Evolutionary conservation across 306 rosid species (phyloP), one percentile per base, ranked within the genome.

Genomic region (Fagus sylvatica): DNA sequence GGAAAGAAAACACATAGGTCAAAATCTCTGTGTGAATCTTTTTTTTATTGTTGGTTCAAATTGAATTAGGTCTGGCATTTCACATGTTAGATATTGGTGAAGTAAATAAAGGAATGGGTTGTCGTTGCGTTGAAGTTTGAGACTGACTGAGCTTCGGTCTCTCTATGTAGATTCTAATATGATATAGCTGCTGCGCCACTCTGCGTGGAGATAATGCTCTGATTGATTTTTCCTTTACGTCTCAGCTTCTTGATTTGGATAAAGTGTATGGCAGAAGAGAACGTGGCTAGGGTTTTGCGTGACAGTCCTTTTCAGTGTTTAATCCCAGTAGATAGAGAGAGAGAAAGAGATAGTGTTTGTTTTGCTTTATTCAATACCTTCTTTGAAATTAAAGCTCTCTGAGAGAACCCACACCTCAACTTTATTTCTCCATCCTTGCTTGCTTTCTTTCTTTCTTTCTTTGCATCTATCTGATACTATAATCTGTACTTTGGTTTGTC

Each of bases 281-380:
- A 87, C 91, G 88, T 88, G 92, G 86, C 87, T 81, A 75, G 89
- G 89, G 87, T 84, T 69, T 37, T 75, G 83, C 49, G 57, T 75
- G 76, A 78, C 86, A 74, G 77, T 66, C 39, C 83, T 80, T 83
- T 80, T 80, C 77, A 76, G 84, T 16, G 76, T 57, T 32, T 34
- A 55, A 16, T 36, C 32, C 22, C 33, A 10, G 59, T 42, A 17
- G 39, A 42, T 6, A 7, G 7, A 41, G 43, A 60, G 33, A 53
- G 51, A 53, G 66, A 71, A 56, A 30, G 69, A 15, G 53, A 2
- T 37, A 53, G 46, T 36, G 43, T 15, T 3, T 74, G 53, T 17
- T 28, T 57, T 71, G 75, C 81, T 69, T 83, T 79, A 17, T 75
- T 77, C 73, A 42, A 66, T 68, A 22, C 33, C 59, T 53, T 69